Evolutionary conservation across 345 rosid species (phyloP), one percentile per base, ranked within the genome.

Genomic region (Citrus cavaleriei): DNA sequence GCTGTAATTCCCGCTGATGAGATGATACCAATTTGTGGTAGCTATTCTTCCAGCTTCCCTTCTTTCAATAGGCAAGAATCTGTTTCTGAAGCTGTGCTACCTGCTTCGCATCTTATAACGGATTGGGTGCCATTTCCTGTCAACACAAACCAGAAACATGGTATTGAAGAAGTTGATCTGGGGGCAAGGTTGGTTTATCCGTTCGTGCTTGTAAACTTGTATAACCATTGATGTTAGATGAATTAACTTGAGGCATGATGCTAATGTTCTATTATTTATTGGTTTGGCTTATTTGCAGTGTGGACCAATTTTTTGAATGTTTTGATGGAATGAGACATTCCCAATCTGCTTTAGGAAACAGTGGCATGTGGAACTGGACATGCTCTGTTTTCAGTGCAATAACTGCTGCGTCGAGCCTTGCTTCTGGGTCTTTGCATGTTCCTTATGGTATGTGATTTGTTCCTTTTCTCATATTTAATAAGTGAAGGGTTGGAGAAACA

Each of bases 371-470:
- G 95, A 90, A 91, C 82, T 93, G 98, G 98, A 91, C 99, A 70
- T 88, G 91, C 81, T 96, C 99, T 76, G 98, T 96, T 74, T 91
- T 94, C 84, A 90, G 94, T 81, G 97, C 98, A 58, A 90, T 96
- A 87, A 96, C 93, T 85, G 97, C 98, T 77, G 97, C 99, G 60
- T 96, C 99, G 82, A 94, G 90, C 90, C 96, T 96, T 86, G 99
- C 99, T 83, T 87, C 98, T 61, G 99, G 99, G 61, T 91, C 99
- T 21, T 86, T 91, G 82, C 90, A 84, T 79, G 77, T 94, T 61
- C 93, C 98, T 71, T 92, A 91, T 80, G 99, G 98, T 96, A 86
- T 63, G 87, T 70, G 76, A 77, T 70, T 80, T 70, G 54, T 65
- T 69, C 32, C n/a, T 34, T 25, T 7, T 83, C 35, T 68, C 77